Evolutionary conservation across 805 yeast species (phyloP), one percentile per base, ranked within the genome.

Genomic region (Lachancea kluyveri): DNA sequence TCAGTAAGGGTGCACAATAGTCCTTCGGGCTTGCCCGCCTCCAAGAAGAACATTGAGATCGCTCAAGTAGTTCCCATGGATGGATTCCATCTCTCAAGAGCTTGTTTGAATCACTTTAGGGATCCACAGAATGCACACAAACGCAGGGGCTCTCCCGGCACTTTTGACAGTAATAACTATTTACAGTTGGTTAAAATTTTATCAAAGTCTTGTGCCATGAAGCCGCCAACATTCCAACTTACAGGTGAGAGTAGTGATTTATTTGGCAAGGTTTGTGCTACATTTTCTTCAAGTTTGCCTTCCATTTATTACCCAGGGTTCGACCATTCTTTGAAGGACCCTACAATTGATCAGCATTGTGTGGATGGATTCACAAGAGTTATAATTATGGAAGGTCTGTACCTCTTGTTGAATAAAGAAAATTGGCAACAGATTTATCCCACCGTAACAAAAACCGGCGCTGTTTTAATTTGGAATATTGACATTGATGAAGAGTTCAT

Each of bases 131-230:
- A 58, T 20, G 90, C 94, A 0, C 58, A 74, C 18, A 53, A 59
- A 17, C 64, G 84, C 39, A 67, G 96, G 29, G 96, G 96, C 0
- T 80, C 95, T 0, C 94, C 95, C 2, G 73, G 67, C 44, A 87
- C 96, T 0, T 90, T 88, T 59, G 88, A 88, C 49, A 72, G 81
- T 5, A 50, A 57, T 8, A 66, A 58, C 36, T 57, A 48, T 35
- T 30, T 45, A 8, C 46, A 50, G 28, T 30, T 57, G 16, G 45
- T 54, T 24, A 36, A 36, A 18, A 25, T 43, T 4, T 26, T 54
- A 9, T 40, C 48, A 10, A 31, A 39, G 26, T 48, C 52, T 2
- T 37, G 44, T 20, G 18, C 20, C 6, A 28, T 47, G 6, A 37
- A 30, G 19, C 52, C 58, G 3, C 21, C 33, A 17, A n/a, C 16